Percentiles rank a stretch among this genome's conserved stretches.
phyloP scores from a whole-genome alignment of 352 stramenopile genomes.

The Phytopythium helicoides region DNA sequence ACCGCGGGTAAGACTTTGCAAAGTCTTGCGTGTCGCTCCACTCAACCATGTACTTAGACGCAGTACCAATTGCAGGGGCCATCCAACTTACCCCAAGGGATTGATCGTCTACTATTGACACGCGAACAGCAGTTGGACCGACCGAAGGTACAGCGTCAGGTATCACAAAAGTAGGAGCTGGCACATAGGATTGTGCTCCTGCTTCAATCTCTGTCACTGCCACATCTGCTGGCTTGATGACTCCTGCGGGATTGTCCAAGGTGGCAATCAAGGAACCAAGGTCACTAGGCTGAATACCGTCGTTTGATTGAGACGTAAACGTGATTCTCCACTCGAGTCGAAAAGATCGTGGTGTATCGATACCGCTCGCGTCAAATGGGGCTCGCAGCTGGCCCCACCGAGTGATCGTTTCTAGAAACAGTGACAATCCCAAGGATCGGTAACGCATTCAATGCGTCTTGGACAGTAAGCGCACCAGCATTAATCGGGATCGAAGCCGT shows the following conservation, averaged over 20 bases:
- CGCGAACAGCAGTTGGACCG: conserved; percentile 39
- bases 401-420: conserved; percentile 64
- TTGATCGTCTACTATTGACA: conserved; percentile 58
- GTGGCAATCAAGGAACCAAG: conserved; percentile 39
- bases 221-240: conserved; percentile 20
- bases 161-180: conserved; percentile 26
- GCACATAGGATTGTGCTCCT: conserved; percentile 9
- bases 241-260: conserved; percentile 17
- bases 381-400: conserved; percentile 27
- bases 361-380: conserved; percentile 44
- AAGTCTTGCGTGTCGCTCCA: conserved; percentile 50
- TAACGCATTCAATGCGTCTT: conserved; percentile 52
- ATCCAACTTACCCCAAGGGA: conserved; percentile 72
- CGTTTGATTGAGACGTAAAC: conserved; percentile 49
- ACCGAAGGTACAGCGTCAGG: conserved; percentile 45
- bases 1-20: conserved; percentile 11
- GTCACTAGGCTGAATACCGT: conserved; percentile 44
- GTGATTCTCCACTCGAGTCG: conserved; percentile 77
- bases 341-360: conserved; percentile 39
- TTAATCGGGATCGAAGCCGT: conserved; percentile 47
- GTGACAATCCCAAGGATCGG: conserved; percentile 48
- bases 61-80: conserved; percentile 18
- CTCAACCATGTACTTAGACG: conserved; percentile 83
- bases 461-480: conserved; percentile 45
- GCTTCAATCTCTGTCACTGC: conserved; percentile 24